Evolutionary conservation across 148 eudicot genomes (phyloP), one percentile per base, ranked within the genome.

Genomic region (Fagopyrum tataricum): DNA sequence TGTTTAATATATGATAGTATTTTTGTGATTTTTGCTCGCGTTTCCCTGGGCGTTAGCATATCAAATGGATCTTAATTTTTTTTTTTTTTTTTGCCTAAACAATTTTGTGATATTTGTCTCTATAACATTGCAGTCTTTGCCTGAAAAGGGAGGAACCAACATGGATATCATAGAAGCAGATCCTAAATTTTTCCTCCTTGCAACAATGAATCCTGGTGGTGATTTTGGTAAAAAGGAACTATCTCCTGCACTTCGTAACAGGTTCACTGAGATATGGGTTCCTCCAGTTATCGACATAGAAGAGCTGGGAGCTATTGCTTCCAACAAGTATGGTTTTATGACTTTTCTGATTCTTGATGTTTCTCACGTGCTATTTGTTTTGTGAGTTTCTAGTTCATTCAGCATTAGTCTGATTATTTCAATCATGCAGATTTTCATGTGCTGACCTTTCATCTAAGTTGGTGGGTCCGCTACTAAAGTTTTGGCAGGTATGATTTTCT

Each of bases 191-290:
- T 91, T 95, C 73, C 85, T 95, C 71, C 94, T 95, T 59, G 97
- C 99, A 67, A 95, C 99, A 77, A 95, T 95, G 99, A 95, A 95
- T 70, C 99, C 99, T 78, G 97, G 99, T 74, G 99, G 99, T 64
- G 99, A 95, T 82, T 92, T 81, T 85, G 99, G 99, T 67, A 95
- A 95, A 72, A 95, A 95, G 55, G 99, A 95, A 78, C 78, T 95
- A 42, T 95, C 99, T 52, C 99, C 99, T 31, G 99, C 99, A 41
- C 96, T 95, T 67, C 99, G 99, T 73, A 95, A 95, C 79, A 83
- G 99, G 70, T 95, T 95, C 79, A 95, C 99, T 23, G 99, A 95
- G 84, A 92, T 95, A 75, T 95, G 99, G 99, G 97, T 95, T 67
- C 99, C 99, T 46, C 78, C 97, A 71, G 92, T 92, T 69, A 47